Evolutionary conservation across 768 basidiomycete species (phyloP).

Genomic region (Amanita thiersii): DNA sequence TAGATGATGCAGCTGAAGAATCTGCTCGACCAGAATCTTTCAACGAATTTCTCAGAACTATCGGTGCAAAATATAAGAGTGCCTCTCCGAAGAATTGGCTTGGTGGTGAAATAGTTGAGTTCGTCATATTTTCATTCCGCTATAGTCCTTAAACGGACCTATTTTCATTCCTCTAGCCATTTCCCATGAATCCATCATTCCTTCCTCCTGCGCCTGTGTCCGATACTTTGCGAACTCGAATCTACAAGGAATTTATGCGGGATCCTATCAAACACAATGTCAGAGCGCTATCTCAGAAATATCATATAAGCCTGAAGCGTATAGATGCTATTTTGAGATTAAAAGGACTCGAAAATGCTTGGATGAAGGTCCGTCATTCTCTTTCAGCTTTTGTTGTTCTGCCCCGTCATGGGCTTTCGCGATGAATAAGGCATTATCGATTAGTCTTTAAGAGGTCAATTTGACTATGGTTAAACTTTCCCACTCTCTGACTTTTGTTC

Average conservation of each 20-base stretch:
- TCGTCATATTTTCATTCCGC: conserved; percentile 14
- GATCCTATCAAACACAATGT: conserved; percentile 49
- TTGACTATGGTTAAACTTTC: conserved; percentile 64
- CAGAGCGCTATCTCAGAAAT: conserved; percentile 50
- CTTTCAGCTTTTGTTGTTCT: conserved; percentile 13
- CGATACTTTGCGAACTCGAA: conserved; percentile 41
- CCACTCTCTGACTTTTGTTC: conserved; percentile 16
- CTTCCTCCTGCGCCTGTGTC: conserved; percentile 73
- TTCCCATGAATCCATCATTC: conserved; percentile 81
- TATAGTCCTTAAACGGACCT: conserved; percentile 5
- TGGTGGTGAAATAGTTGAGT: conserved; percentile 46
- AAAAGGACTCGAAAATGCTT: conserved; percentile 67
- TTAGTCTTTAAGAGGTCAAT: conserved; percentile 87
- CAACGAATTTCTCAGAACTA: conserved; percentile 31
- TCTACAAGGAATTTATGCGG: conserved; percentile 56
- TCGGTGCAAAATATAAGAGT: conserved; percentile 33
- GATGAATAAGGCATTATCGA: conserved; percentile 38
- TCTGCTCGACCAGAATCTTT: conserved; percentile 20
- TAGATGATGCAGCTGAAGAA: conserved; percentile 1
- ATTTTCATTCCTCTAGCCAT: conserved; percentile 47
- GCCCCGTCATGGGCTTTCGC: conserved; percentile 7
- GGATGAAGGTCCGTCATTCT: conserved; percentile 54
- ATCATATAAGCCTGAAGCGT: conserved; percentile 67
- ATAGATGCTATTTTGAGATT: conserved; percentile 77
- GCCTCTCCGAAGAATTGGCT: conserved; percentile 57